Evolutionary conservation across 176 grass and related monocot genomes (phyloP).

Genomic region (Themeda triandra): DNA sequence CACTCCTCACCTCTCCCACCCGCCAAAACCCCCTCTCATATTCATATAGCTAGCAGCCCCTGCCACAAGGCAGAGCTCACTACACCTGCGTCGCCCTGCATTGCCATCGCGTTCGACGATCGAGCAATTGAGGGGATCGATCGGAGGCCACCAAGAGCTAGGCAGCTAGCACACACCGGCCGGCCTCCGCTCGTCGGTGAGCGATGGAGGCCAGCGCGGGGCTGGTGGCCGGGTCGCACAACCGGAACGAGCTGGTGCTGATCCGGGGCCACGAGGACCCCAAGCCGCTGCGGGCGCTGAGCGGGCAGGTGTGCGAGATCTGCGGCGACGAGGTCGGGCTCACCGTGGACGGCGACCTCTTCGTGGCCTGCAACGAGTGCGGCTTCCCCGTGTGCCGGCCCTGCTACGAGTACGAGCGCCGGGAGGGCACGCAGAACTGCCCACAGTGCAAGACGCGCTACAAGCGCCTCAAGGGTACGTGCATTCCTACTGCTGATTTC

Average conservation of each 20-base stretch:
- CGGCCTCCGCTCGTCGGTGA: neutral
- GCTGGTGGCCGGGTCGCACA: constrained; percentile 87
- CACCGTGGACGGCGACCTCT: constrained; percentile 85
- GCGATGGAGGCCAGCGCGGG: constrained; percentile 80
- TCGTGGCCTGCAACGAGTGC: constrained; percentile 97
- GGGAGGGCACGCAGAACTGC: constrained; percentile 94
- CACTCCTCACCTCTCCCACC: constrained; percentile 43
- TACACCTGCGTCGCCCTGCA: neutral
- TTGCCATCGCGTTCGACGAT: neutral
- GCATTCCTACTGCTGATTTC: neutral
- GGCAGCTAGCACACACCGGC: neutral
- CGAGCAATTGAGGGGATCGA: neutral
- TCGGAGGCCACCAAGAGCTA: neutral
- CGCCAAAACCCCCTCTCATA: constrained; percentile 25
- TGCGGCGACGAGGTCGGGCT: constrained; percentile 83
- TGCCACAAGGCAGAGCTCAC: constrained; percentile 47
- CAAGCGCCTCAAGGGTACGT: constrained; percentile 85
- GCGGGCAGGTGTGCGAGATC: constrained; percentile 98
- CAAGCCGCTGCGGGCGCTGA: constrained; percentile 69
- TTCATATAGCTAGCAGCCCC: constrained; percentile 35
- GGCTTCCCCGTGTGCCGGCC: constrained; percentile 96
- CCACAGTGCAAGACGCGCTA: constrained; percentile 99
- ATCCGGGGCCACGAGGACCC: constrained; percentile 98
- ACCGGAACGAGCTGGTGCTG: constrained; percentile 95
- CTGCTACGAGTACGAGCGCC: constrained; percentile 97